phyloP scores from a whole-genome alignment of 768 basidiomycete genomes.

The Pulveroboletus ravenelii region DNA sequence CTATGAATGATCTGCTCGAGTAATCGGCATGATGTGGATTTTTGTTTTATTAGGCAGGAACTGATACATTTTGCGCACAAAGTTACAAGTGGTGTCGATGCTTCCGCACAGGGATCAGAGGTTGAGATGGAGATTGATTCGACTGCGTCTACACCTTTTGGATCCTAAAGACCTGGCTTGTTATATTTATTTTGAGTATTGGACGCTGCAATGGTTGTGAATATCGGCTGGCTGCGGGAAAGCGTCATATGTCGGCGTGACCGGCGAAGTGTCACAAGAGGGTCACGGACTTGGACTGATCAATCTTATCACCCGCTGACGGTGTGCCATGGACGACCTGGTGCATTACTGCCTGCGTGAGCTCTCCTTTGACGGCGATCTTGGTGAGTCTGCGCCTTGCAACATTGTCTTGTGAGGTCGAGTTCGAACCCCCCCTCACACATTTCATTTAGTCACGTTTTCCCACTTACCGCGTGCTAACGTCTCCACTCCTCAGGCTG shows the following conservation, averaged over 20 bases:
- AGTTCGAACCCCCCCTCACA: slow-evolving; percentile 43
- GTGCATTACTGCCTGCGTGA: slow-evolving; percentile 81
- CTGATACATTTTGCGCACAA: slow-evolving; percentile 48
- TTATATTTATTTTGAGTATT: background rate
- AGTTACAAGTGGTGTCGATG: slow-evolving; percentile 33
- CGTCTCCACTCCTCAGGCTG: slow-evolving; percentile 50
- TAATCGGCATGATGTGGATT: background rate
- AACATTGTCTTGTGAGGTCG: slow-evolving; percentile 8
- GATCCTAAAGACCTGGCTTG: slow-evolving; percentile 28
- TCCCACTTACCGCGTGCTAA: background rate
- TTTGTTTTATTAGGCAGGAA: slow-evolving; percentile 41
- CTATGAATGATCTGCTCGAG: too few species aligned
- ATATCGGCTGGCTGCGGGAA: too few species aligned
- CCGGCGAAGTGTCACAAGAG: too few species aligned
- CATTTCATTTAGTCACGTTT: slow-evolving; percentile 22
- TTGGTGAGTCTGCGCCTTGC: slow-evolving; percentile 58
- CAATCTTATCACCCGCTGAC: too few species aligned
- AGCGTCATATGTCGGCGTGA: too few species aligned
- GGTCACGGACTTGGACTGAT: too few species aligned
- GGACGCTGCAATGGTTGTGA: too few species aligned
- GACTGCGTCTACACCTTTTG: slow-evolving; percentile 65
- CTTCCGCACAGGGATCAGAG: slow-evolving; percentile 24
- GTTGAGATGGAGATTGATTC: slow-evolving; percentile 67
- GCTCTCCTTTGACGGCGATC: slow-evolving; percentile 85
- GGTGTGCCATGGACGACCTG: slow-evolving; percentile 41